Percentiles rank a stretch among this genome's conserved stretches.
phyloP scores from a whole-genome alignment of 768 basidiomycete genomes.

The Suillus variegatus region DNA sequence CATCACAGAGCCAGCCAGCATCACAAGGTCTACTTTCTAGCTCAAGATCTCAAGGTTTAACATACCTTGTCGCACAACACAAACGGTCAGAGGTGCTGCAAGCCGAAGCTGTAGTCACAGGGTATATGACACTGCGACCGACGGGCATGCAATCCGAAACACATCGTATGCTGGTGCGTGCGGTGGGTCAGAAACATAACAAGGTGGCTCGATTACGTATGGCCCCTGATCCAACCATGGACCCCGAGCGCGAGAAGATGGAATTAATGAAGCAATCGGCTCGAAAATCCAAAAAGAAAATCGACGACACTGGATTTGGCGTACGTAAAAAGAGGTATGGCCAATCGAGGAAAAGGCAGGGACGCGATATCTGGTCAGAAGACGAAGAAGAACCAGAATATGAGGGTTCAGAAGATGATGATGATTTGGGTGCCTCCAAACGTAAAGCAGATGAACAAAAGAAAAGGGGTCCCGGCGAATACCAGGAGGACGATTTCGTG shows the following conservation, averaged over 20 bases:
- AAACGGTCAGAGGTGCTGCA: constrained; percentile 86
- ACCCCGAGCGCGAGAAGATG: constrained; percentile 72
- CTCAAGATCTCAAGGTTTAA: constrained; percentile 69
- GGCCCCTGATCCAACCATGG: constrained; percentile 74
- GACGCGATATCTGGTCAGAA: constrained; percentile 62
- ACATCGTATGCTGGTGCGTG: constrained; percentile 84
- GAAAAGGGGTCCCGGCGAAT: constrained; percentile 63
- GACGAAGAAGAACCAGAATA: constrained; percentile 67
- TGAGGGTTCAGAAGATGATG: constrained; percentile 61
- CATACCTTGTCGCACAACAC: constrained; percentile 89
- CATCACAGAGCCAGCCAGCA: constrained; percentile 42
- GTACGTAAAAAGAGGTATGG: constrained; percentile 49
- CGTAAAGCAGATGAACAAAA: constrained; percentile 45
- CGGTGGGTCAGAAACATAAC: constrained; percentile 83
- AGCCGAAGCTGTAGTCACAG: constrained; percentile 80
- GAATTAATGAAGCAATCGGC: constrained; percentile 66
- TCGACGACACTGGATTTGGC: constrained; percentile 51
- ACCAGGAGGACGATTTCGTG: constrained; percentile 84
- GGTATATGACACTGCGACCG: constrained; percentile 81
- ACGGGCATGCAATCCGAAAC: constrained; percentile 90
- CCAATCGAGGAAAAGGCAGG: constrained; percentile 39
- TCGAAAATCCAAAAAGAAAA: constrained; percentile 62
- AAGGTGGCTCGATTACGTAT: constrained; percentile 79
- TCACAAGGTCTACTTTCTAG: constrained; percentile 35
- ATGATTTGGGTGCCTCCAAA: constrained; percentile 47